Evolutionary conservation across 179 eudicot genomes (phyloP).

Genomic region (Beta lomatogona): DNA sequence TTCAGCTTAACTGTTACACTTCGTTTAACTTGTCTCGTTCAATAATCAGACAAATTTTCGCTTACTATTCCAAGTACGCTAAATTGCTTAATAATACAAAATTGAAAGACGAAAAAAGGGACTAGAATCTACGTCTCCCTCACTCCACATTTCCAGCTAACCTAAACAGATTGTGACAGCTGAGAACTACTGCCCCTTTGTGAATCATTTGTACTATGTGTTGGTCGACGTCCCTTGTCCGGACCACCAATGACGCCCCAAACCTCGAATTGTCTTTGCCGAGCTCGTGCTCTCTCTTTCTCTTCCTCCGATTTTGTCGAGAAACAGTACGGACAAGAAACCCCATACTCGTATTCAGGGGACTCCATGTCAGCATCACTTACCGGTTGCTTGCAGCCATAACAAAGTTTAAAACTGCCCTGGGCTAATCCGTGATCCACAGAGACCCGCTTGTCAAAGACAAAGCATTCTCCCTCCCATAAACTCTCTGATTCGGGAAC

Average conservation of each 20-base stretch:
- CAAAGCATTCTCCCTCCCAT: constrained; percentile 99
- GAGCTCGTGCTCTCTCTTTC: constrained; percentile 94
- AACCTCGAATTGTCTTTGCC: constrained; percentile 80
- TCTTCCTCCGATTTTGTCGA: constrained; percentile 83
- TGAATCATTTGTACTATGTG: constrained; percentile 23
- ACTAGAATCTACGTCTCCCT: not conserved
- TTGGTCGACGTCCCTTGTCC: constrained; percentile 81
- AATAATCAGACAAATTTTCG: constrained; percentile 6
- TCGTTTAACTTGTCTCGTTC: constrained; percentile 8
- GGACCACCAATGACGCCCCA: constrained; percentile 98
- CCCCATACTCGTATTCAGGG: constrained; percentile 74
- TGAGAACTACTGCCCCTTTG: constrained; percentile 14
- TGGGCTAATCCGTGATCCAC: constrained; percentile 91
- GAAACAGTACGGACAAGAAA: constrained; percentile 81
- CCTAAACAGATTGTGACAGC: constrained; percentile 52
- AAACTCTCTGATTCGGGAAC: constrained; percentile 71
- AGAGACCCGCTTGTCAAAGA: constrained; percentile 93
- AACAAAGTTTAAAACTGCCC: constrained; percentile 90
- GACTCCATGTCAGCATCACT: constrained; percentile 96
- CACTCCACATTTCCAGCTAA: constrained; percentile 6
- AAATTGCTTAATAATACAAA: not conserved
- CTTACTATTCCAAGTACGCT: constrained; percentile 12
- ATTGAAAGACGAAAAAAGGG: not conserved
- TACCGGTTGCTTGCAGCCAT: constrained; percentile 97
- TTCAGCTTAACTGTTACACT: constrained; percentile 11